Conservation (phyloP, 1,139 yeast genomes). For the Pichia sp. region DNA sequence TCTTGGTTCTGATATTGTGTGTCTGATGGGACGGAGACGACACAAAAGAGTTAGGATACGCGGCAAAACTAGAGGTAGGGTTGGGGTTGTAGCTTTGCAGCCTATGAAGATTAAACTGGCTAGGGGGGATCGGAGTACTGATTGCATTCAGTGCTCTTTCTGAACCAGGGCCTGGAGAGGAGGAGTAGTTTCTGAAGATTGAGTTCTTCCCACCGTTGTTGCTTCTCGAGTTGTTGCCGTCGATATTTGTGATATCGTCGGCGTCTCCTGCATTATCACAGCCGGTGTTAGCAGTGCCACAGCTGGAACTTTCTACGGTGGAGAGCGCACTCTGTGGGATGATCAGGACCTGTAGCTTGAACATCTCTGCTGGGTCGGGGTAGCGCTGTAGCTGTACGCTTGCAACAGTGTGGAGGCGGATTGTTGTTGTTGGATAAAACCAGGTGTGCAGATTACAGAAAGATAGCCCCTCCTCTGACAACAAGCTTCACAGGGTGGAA, state of each 20-base stretch:
- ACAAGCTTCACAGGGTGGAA: background rate
- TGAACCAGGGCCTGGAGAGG: background rate
- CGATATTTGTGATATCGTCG: background rate
- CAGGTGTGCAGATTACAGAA: background rate
- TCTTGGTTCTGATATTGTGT: slow-evolving; percentile 31
- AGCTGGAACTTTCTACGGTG: background rate
- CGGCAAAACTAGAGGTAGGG: slow-evolving; percentile 11
- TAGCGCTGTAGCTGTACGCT: background rate
- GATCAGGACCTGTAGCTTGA: slow-evolving; percentile 38
- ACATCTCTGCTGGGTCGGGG: slow-evolving; percentile 25
- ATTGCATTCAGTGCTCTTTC: slow-evolving; percentile 8
- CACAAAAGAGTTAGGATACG: slow-evolving; percentile 8
- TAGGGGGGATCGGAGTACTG: slow-evolving; percentile 14
- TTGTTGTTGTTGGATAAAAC: background rate
- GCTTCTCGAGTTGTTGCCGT: background rate
- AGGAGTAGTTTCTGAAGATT: slow-evolving; percentile 5
- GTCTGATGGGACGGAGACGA: background rate
- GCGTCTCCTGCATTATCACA: background rate
- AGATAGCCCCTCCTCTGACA: background rate
- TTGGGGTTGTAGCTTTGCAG: slow-evolving; percentile 10
- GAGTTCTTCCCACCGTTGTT: background rate
- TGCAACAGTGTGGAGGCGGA: background rate
- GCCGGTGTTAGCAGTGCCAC: background rate
- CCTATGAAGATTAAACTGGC: slow-evolving; percentile 1
- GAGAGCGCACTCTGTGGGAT: slow-evolving; percentile 35